Evolutionary conservation across 2,329 filamentous ascomycete species (phyloP).

Genomic region (Monosporascus cannonballus): DNA sequence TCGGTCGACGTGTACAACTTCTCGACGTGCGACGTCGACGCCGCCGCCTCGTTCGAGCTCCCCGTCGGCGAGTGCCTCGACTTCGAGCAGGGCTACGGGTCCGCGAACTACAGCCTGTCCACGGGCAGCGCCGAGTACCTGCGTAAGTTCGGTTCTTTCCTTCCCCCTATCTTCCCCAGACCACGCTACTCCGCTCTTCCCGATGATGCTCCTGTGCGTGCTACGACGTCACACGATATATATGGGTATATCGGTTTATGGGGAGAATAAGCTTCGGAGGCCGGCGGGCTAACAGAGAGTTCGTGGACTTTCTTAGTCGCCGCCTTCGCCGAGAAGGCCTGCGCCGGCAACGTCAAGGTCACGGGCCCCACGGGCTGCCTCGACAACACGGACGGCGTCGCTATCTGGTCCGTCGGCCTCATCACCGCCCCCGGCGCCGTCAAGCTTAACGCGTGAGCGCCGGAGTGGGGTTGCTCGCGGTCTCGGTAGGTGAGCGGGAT

Average conservation of each 20-base stretch:
- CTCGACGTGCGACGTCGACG: background rate
- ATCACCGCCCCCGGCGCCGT: background rate
- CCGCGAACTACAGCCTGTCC: background rate
- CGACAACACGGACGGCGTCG: background rate
- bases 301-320: background rate
- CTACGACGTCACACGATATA: background rate
- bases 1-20: background rate
- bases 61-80: background rate
- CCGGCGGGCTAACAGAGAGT: background rate
- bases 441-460: background rate
- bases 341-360: background rate
- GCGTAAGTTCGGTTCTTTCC: background rate
- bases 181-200: background rate
- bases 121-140: background rate
- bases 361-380: background rate
- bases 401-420: background rate
- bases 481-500: too few species aligned
- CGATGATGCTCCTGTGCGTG: background rate
- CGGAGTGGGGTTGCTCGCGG: too few species aligned
- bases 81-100: background rate
- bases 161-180: background rate
- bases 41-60: background rate
- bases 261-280: background rate
- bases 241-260: background rate
- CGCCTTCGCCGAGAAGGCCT: background rate